These are phyloP conservation scores for Penicillium cataractarum DNA, from an alignment of 495 filamentous ascomycete species.

Conservation along the genomic window DNA sequence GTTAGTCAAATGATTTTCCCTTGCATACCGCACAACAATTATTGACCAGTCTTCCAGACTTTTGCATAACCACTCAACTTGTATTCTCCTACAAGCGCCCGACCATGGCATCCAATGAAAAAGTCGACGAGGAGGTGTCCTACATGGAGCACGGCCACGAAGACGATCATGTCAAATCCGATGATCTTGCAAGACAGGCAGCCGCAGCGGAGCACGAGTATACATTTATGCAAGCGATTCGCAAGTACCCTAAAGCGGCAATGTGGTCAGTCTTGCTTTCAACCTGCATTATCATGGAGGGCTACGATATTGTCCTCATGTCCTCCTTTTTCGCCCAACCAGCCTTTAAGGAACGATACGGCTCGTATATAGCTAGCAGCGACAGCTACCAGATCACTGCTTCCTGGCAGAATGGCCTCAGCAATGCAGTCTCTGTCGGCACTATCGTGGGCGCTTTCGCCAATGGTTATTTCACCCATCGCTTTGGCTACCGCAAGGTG, in stretches of 20 bases:
- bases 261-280: slow-evolving; percentile 7
- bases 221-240: background rate
- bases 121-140: background rate
- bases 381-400: slow-evolving; percentile 61
- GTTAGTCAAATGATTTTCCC: background rate
- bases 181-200: slow-evolving; percentile 4
- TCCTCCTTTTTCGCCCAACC: slow-evolving; percentile 4
- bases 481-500: slow-evolving; percentile 54
- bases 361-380: slow-evolving; percentile 4
- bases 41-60: background rate
- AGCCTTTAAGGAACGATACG: background rate
- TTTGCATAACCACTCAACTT: background rate
- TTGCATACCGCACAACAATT: background rate
- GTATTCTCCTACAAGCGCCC: slow-evolving; percentile 1
- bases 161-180: slow-evolving; percentile 1
- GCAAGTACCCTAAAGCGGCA: slow-evolving; percentile 5
- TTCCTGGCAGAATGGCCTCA: slow-evolving; percentile 68
- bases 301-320: slow-evolving; percentile 8
- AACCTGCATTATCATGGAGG: slow-evolving; percentile 2
- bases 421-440: slow-evolving; percentile 51
- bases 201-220: background rate
- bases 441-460: slow-evolving; percentile 37
- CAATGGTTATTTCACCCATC: slow-evolving; percentile 50
- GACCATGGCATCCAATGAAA: background rate
- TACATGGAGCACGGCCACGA: background rate